phyloP scores from a whole-genome alignment of 2,329 filamentous ascomycete genomes.

The Penicillium griseofulvum region DNA sequence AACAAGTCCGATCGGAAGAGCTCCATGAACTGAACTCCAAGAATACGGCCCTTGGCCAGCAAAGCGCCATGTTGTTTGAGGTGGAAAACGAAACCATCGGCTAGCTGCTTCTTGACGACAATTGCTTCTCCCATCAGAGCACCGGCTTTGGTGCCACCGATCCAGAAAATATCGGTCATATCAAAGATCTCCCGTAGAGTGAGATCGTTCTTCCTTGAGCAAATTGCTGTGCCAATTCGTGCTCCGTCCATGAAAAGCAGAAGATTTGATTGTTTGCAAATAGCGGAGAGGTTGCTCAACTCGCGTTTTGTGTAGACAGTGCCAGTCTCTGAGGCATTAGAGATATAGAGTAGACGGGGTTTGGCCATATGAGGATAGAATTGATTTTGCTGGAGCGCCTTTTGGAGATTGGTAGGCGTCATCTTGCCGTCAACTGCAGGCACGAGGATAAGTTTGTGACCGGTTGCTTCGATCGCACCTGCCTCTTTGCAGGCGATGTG shows the following conservation, averaged over 20 bases:
- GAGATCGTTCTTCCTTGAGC: slow-evolving; percentile 46
- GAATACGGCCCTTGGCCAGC: slow-evolving; percentile 50
- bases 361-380: slow-evolving; percentile 55
- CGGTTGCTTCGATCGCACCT: slow-evolving; percentile 52
- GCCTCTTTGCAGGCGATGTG: slow-evolving; percentile 53
- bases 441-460: slow-evolving; percentile 54
- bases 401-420: slow-evolving; percentile 44
- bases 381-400: slow-evolving; percentile 49
- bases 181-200: slow-evolving; percentile 47
- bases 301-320: slow-evolving; percentile 50
- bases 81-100: slow-evolving; percentile 51
- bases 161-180: slow-evolving; percentile 55
- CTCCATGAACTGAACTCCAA: slow-evolving; percentile 52
- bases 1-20: slow-evolving; percentile 49
- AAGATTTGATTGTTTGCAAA: slow-evolving; percentile 45
- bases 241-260: slow-evolving; percentile 52
- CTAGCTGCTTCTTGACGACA: slow-evolving; percentile 47
- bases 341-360: slow-evolving; percentile 53
- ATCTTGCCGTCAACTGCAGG: slow-evolving; percentile 49
- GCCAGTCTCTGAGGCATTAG: slow-evolving; percentile 53
- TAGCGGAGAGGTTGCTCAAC: slow-evolving; percentile 41
- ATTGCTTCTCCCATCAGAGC: slow-evolving; percentile 53
- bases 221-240: slow-evolving; percentile 46
- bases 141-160: slow-evolving; percentile 54
- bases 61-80: slow-evolving; percentile 54